These are phyloP conservation scores for Nadsonia commutata DNA, from an alignment of 1,139 yeast species.

Conservation along the genomic window DNA sequence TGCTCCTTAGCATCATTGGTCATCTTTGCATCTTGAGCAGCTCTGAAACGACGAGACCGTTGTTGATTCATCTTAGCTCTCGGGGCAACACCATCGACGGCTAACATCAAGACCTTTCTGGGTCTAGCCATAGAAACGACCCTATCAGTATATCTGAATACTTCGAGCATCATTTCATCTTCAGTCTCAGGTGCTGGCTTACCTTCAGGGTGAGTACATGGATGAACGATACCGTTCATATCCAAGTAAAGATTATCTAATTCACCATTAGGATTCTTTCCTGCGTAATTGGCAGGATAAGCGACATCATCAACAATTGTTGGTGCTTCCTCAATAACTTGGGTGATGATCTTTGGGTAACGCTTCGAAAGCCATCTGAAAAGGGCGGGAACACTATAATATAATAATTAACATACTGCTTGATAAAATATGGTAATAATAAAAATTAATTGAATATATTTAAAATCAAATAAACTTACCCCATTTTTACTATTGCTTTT, in stretches of 20 bases:
- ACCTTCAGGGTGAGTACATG: constrained; percentile 93
- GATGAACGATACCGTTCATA: constrained; percentile 97
- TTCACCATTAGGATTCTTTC: constrained; percentile 91
- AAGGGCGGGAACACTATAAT: constrained; percentile 74
- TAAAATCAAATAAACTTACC: too few species aligned
- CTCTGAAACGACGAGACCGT: constrained; percentile 83
- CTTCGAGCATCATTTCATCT: constrained; percentile 86
- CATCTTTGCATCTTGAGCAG: constrained; percentile 70
- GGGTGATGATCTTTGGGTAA: constrained; percentile 87
- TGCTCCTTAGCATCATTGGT: constrained; percentile 21
- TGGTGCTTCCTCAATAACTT: constrained; percentile 67
- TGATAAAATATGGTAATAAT: neutral
- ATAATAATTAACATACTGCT: neutral
- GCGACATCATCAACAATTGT: constrained; percentile 39
- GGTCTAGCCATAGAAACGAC: constrained; percentile 92
- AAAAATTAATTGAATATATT: too few species aligned
- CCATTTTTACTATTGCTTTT: neutral
- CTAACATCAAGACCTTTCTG: constrained; percentile 80
- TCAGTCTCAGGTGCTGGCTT: constrained; percentile 89
- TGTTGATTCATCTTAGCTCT: constrained; percentile 98
- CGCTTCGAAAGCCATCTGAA: constrained; percentile 91
- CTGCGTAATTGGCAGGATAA: constrained; percentile 52
- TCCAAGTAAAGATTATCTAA: constrained; percentile 80
- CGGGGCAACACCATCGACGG: constrained; percentile 98
- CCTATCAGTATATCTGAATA: constrained; percentile 78